phyloP scores from a whole-genome alignment of 2,329 filamentous ascomycete genomes.

The Dactylellina leptospora region DNA sequence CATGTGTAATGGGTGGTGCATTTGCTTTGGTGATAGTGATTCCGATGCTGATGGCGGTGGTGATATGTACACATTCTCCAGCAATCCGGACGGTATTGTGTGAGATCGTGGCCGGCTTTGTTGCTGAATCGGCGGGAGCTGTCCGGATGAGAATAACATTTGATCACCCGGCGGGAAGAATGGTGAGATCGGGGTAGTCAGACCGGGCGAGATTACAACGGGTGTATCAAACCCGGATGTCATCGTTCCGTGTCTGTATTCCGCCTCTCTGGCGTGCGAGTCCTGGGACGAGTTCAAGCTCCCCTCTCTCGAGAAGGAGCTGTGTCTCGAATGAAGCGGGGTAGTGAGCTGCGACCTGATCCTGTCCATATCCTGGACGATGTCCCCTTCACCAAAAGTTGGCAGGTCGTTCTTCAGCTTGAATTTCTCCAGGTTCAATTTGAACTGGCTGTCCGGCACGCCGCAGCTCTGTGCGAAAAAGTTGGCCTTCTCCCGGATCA shows the following conservation, averaged over 20 bases:
- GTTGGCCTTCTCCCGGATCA: slow-evolving; percentile 82
- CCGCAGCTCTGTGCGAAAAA: slow-evolving; percentile 80
- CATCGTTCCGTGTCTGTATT: slow-evolving; percentile 51
- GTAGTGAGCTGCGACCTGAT: slow-evolving; percentile 63
- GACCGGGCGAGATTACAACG: slow-evolving; percentile 47
- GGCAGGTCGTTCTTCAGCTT: slow-evolving; percentile 82
- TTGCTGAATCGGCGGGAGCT: slow-evolving; percentile 45
- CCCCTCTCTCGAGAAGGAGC: slow-evolving; percentile 61
- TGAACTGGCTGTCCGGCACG: slow-evolving; percentile 75
- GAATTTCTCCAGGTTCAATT: slow-evolving; percentile 85
- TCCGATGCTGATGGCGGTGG: slow-evolving; percentile 53
- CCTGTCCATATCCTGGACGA: slow-evolving; percentile 64
- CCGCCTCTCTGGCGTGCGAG: slow-evolving; percentile 36
- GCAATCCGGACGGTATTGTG: slow-evolving; percentile 48
- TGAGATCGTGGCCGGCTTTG: slow-evolving; percentile 50
- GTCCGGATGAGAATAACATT: slow-evolving; percentile 45
- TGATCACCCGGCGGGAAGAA: slow-evolving; percentile 48
- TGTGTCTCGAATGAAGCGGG: slow-evolving; percentile 58
- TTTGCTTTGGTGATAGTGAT: slow-evolving; percentile 54
- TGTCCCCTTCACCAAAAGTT: slow-evolving; percentile 61
- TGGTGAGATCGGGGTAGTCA: slow-evolving; percentile 50
- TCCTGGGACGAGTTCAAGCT: slow-evolving; percentile 51
- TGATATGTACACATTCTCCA: slow-evolving; percentile 51
- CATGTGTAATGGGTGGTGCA: slow-evolving; percentile 46
- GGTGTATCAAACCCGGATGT: slow-evolving; percentile 49